A percentile compares a stretch with the other conserved stretches of the same genome.
phyloP scores from a whole-genome alignment of 306 rosid species.

The Lablab purpureus region DNA sequence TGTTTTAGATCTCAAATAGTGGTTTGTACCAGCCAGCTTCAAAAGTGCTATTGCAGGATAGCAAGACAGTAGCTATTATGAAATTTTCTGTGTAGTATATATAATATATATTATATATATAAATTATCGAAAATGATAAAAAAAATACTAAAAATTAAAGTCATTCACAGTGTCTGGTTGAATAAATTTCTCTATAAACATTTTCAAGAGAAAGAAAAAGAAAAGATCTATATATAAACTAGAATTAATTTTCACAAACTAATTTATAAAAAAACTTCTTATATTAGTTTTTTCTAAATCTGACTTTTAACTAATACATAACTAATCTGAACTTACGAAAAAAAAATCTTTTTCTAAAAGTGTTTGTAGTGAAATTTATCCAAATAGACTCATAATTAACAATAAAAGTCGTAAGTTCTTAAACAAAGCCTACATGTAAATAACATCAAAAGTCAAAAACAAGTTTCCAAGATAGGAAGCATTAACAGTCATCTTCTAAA shows the following conservation, averaged over 20 bases:
- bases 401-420: not conserved
- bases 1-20: not conserved
- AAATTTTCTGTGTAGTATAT: not conserved
- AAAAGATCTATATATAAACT: no score
- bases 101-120: not conserved
- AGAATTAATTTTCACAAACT: no score
- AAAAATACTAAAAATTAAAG: not conserved
- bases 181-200: no score
- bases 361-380: no score
- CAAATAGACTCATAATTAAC: not conserved
- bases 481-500: no score
- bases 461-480: not conserved
- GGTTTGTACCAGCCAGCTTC: not conserved
- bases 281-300: no score
- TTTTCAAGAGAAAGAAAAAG: no score
- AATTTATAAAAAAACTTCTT: no score
- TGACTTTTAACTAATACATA: no score
- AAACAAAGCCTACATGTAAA: not conserved
- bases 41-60: not conserved
- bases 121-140: not conserved
- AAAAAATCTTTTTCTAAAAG: no score
- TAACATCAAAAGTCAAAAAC: not conserved
- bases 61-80: not conserved
- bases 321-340: no score
- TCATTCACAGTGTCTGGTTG: not conserved